Percentiles rank a stretch among this genome's conserved stretches.
Evolutionary conservation across 768 basidiomycete genomes (phyloP).

Genomic region (Leccinum arenicola): DNA sequence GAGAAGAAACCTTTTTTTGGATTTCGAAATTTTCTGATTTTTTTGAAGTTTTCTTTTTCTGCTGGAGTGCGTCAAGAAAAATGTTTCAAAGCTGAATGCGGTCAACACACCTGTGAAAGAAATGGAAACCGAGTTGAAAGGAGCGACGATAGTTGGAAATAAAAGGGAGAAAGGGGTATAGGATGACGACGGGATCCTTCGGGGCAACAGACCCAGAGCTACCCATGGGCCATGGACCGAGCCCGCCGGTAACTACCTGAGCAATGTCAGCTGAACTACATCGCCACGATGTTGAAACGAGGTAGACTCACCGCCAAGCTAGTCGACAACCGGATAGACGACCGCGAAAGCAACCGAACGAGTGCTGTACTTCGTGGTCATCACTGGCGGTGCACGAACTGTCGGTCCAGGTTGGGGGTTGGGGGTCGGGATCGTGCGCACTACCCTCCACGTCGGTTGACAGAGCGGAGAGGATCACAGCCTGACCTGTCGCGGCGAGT

Average conservation of each 20-base stretch:
- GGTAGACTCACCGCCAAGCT: background rate
- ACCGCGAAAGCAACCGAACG: background rate
- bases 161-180: constrained; percentile 9
- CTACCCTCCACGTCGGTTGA: background rate
- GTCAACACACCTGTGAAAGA: background rate
- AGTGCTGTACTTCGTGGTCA: too few relatives aligned
- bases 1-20: background rate
- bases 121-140: background rate
- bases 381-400: too few relatives aligned
- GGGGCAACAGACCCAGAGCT: background rate
- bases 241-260: background rate
- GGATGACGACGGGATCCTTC: constrained; percentile 1
- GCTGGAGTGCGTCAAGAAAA: background rate
- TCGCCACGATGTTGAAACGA: background rate
- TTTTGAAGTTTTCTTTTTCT: background rate
- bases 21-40: constrained; percentile 4
- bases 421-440: too few relatives aligned
- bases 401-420: too few relatives aligned
- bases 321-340: background rate
- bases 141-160: background rate
- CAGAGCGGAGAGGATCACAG: too few relatives aligned
- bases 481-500: too few relatives aligned
- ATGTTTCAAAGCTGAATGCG: too few relatives aligned
- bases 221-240: background rate
- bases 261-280: background rate